Evolutionary conservation across 2,329 filamentous ascomycete species (phyloP).

Genomic region (Phyllosticta ampelicida): DNA sequence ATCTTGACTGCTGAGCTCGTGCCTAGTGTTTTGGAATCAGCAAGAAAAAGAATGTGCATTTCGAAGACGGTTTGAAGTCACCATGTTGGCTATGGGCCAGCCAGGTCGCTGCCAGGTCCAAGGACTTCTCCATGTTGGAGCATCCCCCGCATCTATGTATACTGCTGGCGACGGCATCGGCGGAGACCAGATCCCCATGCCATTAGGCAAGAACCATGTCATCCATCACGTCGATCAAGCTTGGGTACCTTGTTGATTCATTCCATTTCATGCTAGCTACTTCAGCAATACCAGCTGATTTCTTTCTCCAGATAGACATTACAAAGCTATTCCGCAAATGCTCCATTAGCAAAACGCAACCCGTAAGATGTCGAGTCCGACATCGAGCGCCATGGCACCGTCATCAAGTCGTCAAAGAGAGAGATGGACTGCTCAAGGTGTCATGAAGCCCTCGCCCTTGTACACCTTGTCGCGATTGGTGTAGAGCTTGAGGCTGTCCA

Average conservation of each 20-base stretch:
- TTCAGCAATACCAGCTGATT: neutral
- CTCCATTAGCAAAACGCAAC: neutral
- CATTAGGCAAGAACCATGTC: neutral
- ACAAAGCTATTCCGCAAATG: neutral
- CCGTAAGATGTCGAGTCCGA: neutral
- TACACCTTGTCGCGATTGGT: slow-evolving; percentile 19
- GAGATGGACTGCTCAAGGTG: slow-evolving; percentile 17
- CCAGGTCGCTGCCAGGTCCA: too few species aligned
- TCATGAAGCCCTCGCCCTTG: slow-evolving; percentile 24
- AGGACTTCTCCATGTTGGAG: neutral
- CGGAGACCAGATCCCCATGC: neutral
- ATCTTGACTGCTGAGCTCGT: too few species aligned
- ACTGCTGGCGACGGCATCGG: neutral
- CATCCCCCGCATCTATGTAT: neutral
- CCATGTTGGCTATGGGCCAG: too few species aligned
- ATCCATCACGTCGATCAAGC: neutral
- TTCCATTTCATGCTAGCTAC: neutral
- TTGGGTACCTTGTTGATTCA: neutral
- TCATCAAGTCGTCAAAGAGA: neutral
- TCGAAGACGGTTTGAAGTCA: too few species aligned
- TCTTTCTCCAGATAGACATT: neutral
- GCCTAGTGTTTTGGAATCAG: too few species aligned
- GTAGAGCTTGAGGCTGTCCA: slow-evolving; percentile 15
- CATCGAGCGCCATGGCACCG: neutral
- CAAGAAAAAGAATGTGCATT: too few species aligned